Evolutionary conservation across 495 filamentous ascomycete genomes (phyloP), one percentile per base, ranked within the genome.

Genomic region (Neurospora sublineolata): DNA sequence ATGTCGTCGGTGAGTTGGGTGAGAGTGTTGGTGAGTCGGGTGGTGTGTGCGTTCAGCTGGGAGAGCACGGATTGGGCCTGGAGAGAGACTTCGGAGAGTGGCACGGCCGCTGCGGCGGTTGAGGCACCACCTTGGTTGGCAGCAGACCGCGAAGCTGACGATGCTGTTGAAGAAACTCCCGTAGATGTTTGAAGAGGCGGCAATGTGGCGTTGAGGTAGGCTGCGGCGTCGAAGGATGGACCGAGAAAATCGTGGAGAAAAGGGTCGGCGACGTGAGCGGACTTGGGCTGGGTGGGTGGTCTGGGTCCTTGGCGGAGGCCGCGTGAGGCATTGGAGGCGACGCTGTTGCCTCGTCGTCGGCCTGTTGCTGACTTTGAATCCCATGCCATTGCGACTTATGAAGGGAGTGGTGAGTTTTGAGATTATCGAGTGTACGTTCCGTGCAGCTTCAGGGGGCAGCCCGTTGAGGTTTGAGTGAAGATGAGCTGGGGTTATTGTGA

Each of bases 1-100:
- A 99, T 97, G 74, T 98, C 95, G 77, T 98, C 94, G 16, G 94
- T 97, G 71, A 98, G 84, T 71, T 91, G 89, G 38, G 93, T 97
- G 33, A 99, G 86, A 39, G 87, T 91, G 52, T 84, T 90, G n/a
- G 94, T 93, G 16, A 97, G 85, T 27, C 93, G 86, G 18, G 92
- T 89, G 16, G 92, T 95, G 78, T 97, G 93, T 12, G 94, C 91
- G 75, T 91, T 93, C 74, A 97, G 88, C 72, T 94, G 90, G 3
- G 94, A 92, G 70, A 97, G 87, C 38, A 94, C 84, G 3, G 90
- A 88, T 77, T 97, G 94, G 46, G 94, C 91, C 76, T 93, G 92
- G 2, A 90, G 83, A 14, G 92, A 92, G 67, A 97, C 83, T 70
- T 94, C 90, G 44, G 91, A 85, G 67, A 97, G 85, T 8, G 92